Conservation (phyloP, 1,284 basidiomycete genomes). For the Xerocomus nothofagi region DNA sequence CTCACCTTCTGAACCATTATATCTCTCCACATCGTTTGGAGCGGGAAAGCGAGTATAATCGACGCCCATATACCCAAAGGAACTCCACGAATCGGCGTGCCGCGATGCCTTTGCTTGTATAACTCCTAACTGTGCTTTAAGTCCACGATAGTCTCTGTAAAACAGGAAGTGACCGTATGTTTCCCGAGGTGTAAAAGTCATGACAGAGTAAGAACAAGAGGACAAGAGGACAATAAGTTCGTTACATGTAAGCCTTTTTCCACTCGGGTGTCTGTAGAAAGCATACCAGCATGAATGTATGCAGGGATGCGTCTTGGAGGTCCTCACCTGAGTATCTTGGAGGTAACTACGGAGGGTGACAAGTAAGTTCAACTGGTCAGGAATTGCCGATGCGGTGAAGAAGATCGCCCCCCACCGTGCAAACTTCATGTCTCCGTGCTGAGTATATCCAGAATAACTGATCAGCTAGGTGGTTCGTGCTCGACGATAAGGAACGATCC, state of each 20-base stretch:
- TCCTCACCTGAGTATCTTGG: constrained; percentile 63
- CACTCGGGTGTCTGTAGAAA: constrained; percentile 68
- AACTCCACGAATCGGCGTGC: constrained; percentile 27
- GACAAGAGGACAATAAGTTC: constrained; percentile 5
- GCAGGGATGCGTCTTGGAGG: background rate
- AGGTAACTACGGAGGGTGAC: constrained; percentile 49
- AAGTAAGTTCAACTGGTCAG: constrained; percentile 8
- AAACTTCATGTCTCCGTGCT: constrained; percentile 49
- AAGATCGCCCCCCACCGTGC: constrained; percentile 40
- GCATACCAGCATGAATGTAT: background rate
- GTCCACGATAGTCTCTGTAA: constrained; percentile 65
- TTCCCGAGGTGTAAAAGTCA: background rate
- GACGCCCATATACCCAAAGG: constrained; percentile 8
- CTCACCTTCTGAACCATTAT: constrained; percentile 12
- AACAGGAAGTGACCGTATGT: background rate
- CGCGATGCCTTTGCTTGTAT: constrained; percentile 40
- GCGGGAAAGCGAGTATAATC: background rate
- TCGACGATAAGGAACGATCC: background rate
- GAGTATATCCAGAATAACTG: background rate
- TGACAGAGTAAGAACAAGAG: constrained; percentile 1
- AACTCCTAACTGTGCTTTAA: constrained; percentile 66
- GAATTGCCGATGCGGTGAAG: background rate
- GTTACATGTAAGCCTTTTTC: constrained; percentile 80
- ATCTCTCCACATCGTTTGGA: constrained; percentile 1
- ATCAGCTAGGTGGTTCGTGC: background rate